phyloP scores from a whole-genome alignment of 371 early-diverging fungal species.

The Mucor plumbeus region DNA sequence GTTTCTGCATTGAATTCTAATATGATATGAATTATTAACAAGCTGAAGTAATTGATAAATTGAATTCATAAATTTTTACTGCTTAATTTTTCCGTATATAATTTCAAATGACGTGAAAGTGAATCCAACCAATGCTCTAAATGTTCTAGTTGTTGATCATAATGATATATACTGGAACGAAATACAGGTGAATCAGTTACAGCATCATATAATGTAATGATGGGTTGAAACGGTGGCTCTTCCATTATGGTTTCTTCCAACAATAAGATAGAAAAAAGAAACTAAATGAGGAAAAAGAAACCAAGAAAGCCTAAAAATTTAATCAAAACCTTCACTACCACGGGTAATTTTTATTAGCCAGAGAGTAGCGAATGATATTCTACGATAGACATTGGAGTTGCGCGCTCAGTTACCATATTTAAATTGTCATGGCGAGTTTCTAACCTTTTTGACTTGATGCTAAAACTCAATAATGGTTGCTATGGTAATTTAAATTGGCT shows the following conservation, averaged over 20 bases:
- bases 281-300: not conserved
- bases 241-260: conserved; percentile 10
- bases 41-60: not conserved
- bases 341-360: conserved; percentile 1
- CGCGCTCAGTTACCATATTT: not conserved
- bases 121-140: conserved; percentile 66
- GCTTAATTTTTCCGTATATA: conserved; percentile 50
- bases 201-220: conserved; percentile 49
- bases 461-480: not conserved
- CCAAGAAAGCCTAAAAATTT: not conserved
- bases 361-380: not conserved
- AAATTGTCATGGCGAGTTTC: not conserved
- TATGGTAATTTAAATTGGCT: not conserved
- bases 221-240: conserved; percentile 18
- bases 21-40: not conserved
- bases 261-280: not conserved
- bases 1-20: conserved; percentile 38
- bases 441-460: not conserved
- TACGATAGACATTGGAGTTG: not conserved
- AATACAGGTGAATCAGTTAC: conserved; percentile 73
- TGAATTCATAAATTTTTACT: conserved; percentile 35
- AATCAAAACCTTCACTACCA: not conserved
- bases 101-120: conserved; percentile 44
- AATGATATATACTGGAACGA: conserved; percentile 62
- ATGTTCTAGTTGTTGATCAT: conserved; percentile 69